Conservation (phyloP, 2,329 filamentous ascomycete species). For the Leptodontidium sp. region DNA sequence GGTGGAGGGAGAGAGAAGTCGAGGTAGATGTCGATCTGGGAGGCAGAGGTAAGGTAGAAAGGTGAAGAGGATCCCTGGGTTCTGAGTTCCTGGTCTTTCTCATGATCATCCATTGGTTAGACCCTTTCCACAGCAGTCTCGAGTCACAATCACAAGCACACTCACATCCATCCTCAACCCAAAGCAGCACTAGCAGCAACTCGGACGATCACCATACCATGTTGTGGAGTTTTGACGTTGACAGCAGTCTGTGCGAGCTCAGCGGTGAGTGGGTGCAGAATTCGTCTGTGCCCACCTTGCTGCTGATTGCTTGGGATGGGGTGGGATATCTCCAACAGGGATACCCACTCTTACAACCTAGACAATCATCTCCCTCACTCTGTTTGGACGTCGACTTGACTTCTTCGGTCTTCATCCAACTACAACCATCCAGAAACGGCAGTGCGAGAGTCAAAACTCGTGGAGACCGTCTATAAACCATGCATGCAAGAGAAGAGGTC, state of each 20-base stretch:
- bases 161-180: not conserved
- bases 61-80: too few relatives aligned
- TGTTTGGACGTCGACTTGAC: not conserved
- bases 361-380: constrained; percentile 11
- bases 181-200: not conserved
- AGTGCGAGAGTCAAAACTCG: not conserved
- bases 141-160: not conserved
- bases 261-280: not conserved
- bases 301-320: not conserved
- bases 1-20: too few relatives aligned
- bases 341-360: not conserved
- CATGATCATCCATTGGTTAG: not conserved
- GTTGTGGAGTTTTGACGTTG: constrained; percentile 3
- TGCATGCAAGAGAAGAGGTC: not conserved
- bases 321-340: not conserved
- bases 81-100: not conserved
- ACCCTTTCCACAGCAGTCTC: not conserved
- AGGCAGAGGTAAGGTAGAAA: too few relatives aligned
- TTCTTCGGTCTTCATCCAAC: not conserved
- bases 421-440: not conserved
- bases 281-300: constrained; percentile 9
- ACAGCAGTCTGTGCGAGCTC: constrained; percentile 1
- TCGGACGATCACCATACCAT: not conserved
- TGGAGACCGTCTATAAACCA: not conserved
- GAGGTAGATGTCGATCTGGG: too few relatives aligned